Conservation (phyloP, 129 eudicot genomes). For the Flaveria linearis region DNA sequence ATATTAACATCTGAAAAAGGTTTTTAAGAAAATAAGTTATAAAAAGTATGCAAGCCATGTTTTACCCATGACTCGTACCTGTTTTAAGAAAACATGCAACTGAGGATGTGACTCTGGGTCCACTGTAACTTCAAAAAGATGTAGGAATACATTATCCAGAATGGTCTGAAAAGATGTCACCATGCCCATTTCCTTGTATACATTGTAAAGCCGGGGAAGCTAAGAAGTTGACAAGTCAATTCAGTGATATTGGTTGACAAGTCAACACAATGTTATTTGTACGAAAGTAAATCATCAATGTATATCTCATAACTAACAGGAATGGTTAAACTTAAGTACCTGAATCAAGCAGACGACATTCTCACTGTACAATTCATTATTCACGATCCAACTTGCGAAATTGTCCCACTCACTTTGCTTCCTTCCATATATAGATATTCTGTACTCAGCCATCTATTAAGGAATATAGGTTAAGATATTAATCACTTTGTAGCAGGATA, state of each 20-base stretch:
- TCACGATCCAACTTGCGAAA: conserved; percentile 91
- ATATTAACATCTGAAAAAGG: background rate
- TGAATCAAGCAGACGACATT: conserved; percentile 97
- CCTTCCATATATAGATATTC: conserved; percentile 84
- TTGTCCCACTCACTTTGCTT: conserved; percentile 97
- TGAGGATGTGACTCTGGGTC: conserved; percentile 96
- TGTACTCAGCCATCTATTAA: conserved; percentile 89
- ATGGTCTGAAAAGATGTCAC: conserved; percentile 93
- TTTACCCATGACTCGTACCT: conserved; percentile 40
- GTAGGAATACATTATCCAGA: conserved; percentile 88
- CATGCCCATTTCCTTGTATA: conserved; percentile 97
- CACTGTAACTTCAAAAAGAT: conserved; percentile 87
- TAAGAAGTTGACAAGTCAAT: conserved; percentile 11
- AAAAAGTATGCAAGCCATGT: background rate
- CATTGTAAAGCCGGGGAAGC: conserved; percentile 80
- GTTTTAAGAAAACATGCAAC: conserved; percentile 78
- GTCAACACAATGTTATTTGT: background rate
- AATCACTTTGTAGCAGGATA: conserved; percentile 12
- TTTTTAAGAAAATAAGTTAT: background rate
- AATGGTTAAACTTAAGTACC: conserved; percentile 41
- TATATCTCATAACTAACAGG: background rate
- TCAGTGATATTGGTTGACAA: background rate
- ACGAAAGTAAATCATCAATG: background rate
- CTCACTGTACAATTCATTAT: conserved; percentile 75
- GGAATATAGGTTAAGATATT: conserved; percentile 21